A percentile compares a stretch with the other conserved stretches of the same genome.
Conservation (phyloP, 148 eudicot species). For the Limonium bicolor region DNA sequence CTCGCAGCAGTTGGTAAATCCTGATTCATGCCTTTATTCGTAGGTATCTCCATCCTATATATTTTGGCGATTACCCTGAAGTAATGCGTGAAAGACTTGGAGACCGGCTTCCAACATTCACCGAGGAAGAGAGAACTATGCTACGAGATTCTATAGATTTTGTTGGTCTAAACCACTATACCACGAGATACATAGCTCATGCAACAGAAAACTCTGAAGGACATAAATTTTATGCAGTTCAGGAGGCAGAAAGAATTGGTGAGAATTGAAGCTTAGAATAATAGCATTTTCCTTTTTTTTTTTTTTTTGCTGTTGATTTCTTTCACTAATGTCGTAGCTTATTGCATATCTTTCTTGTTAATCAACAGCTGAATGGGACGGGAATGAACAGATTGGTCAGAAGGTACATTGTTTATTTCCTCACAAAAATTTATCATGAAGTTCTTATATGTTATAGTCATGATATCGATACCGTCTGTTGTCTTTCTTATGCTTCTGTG, state of each 20-base stretch:
- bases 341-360: slow-evolving; percentile 10
- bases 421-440: no score
- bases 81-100: slow-evolving; percentile 62
- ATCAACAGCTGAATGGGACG: slow-evolving; percentile 77
- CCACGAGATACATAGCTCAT: slow-evolving; percentile 52
- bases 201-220: slow-evolving; percentile 19
- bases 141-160: slow-evolving; percentile 52
- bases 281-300: no score
- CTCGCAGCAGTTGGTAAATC: no score
- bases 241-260: slow-evolving; percentile 59
- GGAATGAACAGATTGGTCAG: slow-evolving; percentile 54
- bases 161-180: slow-evolving; percentile 69
- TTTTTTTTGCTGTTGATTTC: no score
- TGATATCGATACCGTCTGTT: no score
- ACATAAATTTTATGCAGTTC: slow-evolving; percentile 33
- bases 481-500: slow-evolving; percentile 6
- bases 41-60: slow-evolving; percentile 79
- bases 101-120: slow-evolving; percentile 48
- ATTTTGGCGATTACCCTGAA: slow-evolving; percentile 58
- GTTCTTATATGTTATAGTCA: no score
- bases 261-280: no score
- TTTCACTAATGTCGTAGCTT: background rate
- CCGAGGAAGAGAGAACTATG: slow-evolving; percentile 37
- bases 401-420: no score
- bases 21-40: slow-evolving; percentile 1